A percentile compares a stretch with the other conserved stretches of the same genome.
Conservation (phyloP, 345 rosid genomes). For the Salix caprea region DNA sequence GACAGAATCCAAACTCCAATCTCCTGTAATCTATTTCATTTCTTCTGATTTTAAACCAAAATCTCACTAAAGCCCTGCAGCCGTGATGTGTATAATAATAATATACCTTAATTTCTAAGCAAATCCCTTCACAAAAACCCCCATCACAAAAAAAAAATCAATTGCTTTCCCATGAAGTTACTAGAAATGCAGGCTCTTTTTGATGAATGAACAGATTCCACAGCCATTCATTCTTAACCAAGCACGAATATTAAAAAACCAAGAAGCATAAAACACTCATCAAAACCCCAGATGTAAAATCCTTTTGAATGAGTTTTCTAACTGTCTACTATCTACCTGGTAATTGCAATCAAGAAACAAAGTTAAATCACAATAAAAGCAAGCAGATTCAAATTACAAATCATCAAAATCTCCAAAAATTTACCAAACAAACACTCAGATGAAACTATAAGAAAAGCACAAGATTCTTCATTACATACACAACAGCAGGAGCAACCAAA, state of each 20-base stretch:
- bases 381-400: neutral
- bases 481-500: neutral
- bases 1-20: neutral
- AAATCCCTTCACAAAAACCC: neutral
- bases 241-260: too few species aligned
- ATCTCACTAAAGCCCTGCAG: neutral
- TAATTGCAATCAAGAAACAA: neutral
- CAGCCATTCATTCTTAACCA: neutral
- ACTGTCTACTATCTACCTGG: neutral
- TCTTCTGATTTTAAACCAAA: neutral
- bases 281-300: neutral
- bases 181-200: neutral
- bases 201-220: neutral
- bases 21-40: neutral
- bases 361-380: neutral
- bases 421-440: neutral
- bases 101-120: neutral
- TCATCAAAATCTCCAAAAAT: too few species aligned
- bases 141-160: too few species aligned
- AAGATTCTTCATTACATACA: neutral
- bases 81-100: too few species aligned
- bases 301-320: neutral
- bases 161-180: neutral
- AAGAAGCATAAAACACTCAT: too few species aligned
- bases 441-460: neutral